phyloP scores from a whole-genome alignment of 768 basidiomycete species.

The Flagelloscypha sp. region DNA sequence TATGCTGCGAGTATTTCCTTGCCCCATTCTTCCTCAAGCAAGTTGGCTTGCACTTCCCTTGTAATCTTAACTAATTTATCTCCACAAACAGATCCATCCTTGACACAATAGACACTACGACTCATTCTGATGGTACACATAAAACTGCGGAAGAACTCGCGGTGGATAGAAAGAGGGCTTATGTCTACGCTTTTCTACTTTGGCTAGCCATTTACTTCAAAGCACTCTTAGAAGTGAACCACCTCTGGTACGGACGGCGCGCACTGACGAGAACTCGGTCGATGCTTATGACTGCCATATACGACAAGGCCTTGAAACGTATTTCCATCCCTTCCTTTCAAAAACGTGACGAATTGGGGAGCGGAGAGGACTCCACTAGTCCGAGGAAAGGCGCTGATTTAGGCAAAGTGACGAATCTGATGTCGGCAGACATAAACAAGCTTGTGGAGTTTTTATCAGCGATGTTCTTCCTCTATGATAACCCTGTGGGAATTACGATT shows the following conservation, averaged over 20 bases:
- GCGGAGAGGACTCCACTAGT: constrained; percentile 26
- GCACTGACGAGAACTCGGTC: constrained; percentile 33
- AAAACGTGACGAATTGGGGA: too few relatives aligned
- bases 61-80: background rate
- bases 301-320: constrained; percentile 47
- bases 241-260: constrained; percentile 39
- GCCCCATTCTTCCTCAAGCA: constrained; percentile 45
- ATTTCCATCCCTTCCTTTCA: background rate
- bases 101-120: constrained; percentile 26
- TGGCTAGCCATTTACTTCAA: constrained; percentile 31
- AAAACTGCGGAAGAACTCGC: constrained; percentile 15
- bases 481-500: constrained; percentile 33
- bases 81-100: constrained; percentile 20
- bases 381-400: constrained; percentile 75
- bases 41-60: too few relatives aligned
- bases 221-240: constrained; percentile 30
- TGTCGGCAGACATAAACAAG: constrained; percentile 71
- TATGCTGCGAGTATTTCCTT: constrained; percentile 41
- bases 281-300: constrained; percentile 43
- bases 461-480: constrained; percentile 60
- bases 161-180: constrained; percentile 34
- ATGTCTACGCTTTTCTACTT: constrained; percentile 41
- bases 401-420: constrained; percentile 85
- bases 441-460: constrained; percentile 38
- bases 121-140: too few relatives aligned